Percentiles rank a stretch among this genome's conserved stretches.
Conservation (phyloP, 179 eudicot species). For the Carnegiea gigantea region DNA sequence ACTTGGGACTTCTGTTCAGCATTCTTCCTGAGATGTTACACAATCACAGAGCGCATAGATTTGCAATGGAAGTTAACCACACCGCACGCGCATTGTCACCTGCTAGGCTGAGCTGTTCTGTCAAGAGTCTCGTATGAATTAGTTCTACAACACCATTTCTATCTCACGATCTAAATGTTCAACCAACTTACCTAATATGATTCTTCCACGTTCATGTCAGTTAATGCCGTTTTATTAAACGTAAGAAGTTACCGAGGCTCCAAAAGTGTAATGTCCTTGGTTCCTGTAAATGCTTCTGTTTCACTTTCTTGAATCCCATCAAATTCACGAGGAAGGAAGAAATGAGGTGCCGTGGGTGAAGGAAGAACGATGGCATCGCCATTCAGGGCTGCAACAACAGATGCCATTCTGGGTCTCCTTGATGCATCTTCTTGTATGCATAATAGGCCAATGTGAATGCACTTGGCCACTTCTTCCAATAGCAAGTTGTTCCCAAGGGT, state of each 20-base stretch:
- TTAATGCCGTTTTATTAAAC: not conserved
- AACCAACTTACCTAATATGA: not conserved
- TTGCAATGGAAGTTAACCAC: not conserved
- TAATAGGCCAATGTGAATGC: slow-evolving; percentile 32
- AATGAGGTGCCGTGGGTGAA: not conserved
- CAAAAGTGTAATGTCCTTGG: not conserved
- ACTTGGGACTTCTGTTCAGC: not conserved
- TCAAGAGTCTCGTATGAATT: not conserved
- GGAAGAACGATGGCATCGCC: slow-evolving; percentile 12
- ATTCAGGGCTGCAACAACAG: slow-evolving; percentile 38
- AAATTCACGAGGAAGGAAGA: not conserved
- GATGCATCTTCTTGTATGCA: slow-evolving; percentile 25
- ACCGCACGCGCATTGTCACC: not conserved
- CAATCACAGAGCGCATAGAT: not conserved
- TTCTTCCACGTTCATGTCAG: not conserved
- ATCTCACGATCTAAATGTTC: not conserved
- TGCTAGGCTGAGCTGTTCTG: not conserved
- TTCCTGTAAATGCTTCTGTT: slow-evolving; percentile 1
- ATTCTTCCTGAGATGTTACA: no score
- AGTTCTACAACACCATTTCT: not conserved
- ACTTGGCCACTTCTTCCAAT: slow-evolving; percentile 31
- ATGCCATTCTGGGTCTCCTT: slow-evolving; percentile 44
- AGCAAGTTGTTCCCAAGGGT: slow-evolving; percentile 11
- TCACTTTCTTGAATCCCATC: not conserved
- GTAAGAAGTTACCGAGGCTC: not conserved